Evolutionary conservation across 2,329 filamentous ascomycete species (phyloP).

Genomic region (Aspergillus sp.): DNA sequence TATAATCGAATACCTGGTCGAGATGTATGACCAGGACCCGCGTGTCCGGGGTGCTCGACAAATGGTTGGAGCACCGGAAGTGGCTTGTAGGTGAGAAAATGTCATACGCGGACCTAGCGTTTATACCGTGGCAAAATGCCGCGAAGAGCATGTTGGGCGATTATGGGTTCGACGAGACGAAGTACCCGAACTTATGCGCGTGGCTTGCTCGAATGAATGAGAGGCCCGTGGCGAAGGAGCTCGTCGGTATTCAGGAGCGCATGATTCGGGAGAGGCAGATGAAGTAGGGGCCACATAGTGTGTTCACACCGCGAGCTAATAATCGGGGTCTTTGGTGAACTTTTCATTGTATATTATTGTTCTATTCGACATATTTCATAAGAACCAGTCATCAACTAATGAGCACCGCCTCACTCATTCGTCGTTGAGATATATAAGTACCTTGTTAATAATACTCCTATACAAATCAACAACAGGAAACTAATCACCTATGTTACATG

Average conservation of each 20-base stretch:
- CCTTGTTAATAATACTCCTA: no score
- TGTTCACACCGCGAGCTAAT: no score
- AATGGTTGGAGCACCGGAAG: background rate
- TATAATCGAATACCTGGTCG: background rate
- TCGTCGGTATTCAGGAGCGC: background rate
- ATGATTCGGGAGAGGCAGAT: no score
- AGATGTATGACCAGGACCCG: constrained; percentile 23
- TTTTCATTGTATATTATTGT: no score
- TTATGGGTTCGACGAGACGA: background rate
- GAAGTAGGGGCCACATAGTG: no score
- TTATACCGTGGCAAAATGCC: background rate
- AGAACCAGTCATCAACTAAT: no score
- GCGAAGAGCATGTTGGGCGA: background rate
- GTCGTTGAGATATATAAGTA: no score
- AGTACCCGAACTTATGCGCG: background rate
- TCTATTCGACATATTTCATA: no score
- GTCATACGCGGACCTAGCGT: constrained; percentile 2
- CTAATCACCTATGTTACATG: no score
- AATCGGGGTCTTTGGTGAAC: no score
- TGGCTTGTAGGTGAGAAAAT: constrained; percentile 2
- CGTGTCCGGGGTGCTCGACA: constrained; percentile 46
- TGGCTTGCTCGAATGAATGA: background rate
- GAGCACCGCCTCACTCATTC: no score
- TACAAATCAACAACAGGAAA: no score
- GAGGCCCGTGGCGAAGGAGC: background rate